Conservation (phyloP, 352 stramenopile genomes). For the Phytophthora sansomeana region DNA sequence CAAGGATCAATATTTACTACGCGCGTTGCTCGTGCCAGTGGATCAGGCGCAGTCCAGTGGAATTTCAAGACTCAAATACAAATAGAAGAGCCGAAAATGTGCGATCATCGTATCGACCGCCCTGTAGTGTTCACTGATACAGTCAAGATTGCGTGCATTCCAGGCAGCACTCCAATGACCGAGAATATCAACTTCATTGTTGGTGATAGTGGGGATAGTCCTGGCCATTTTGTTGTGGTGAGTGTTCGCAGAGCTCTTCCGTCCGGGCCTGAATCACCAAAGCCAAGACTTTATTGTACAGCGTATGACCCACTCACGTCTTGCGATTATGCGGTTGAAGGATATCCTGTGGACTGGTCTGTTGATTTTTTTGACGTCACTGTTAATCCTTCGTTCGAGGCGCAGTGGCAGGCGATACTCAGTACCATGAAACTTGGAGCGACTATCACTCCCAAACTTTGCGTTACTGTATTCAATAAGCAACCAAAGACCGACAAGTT, state of each 20-base stretch:
- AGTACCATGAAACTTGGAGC: slow-evolving; percentile 58
- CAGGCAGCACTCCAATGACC: slow-evolving; percentile 38
- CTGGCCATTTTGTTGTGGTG: slow-evolving; percentile 75
- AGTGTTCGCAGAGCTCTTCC: slow-evolving; percentile 68
- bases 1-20: slow-evolving; percentile 74
- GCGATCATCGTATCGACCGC: slow-evolving; percentile 65
- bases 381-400: slow-evolving; percentile 56
- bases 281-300: slow-evolving; percentile 74
- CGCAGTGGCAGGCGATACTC: slow-evolving; percentile 61
- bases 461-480: slow-evolving; percentile 76
- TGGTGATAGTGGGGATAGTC: slow-evolving; percentile 19
- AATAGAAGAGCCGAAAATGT: slow-evolving; percentile 59
- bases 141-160: slow-evolving; percentile 57
- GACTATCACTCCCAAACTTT: slow-evolving; percentile 73
- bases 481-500: slow-evolving; percentile 73
- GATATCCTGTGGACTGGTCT: slow-evolving; percentile 65
- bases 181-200: slow-evolving; percentile 64
- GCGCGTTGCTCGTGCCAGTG: slow-evolving; percentile 49
- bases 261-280: slow-evolving; percentile 21
- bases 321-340: slow-evolving; percentile 79
- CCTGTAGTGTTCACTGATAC: slow-evolving; percentile 84
- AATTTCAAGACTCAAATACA: slow-evolving; percentile 59
- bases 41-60: slow-evolving; percentile 66
- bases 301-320: slow-evolving; percentile 85
- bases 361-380: slow-evolving; percentile 72